Conservation (phyloP, 2,329 filamentous ascomycete species). For the Dactylonectria estremocensis region DNA sequence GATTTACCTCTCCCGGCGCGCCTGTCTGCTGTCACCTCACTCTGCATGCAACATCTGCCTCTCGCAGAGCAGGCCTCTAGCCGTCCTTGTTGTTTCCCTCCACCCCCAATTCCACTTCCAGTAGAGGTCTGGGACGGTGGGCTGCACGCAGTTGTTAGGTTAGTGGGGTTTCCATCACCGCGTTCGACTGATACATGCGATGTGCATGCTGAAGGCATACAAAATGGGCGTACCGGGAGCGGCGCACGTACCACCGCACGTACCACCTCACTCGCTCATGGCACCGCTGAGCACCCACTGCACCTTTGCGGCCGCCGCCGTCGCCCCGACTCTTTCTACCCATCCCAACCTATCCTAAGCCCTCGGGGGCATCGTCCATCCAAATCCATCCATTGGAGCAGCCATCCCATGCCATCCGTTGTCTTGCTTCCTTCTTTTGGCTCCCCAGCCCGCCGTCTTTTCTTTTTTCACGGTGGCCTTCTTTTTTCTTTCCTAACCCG, state of each 20-base stretch:
- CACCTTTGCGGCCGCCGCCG: conserved; percentile 10
- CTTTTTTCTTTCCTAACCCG: not conserved
- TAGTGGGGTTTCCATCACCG: conserved; percentile 13
- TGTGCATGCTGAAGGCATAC: not conserved
- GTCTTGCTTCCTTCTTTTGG: conserved; percentile 22
- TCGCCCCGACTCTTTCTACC: not conserved
- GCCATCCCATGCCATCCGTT: conserved; percentile 19
- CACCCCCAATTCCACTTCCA: conserved; percentile 21
- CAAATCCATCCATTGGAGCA: conserved; percentile 8
- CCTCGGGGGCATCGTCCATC: conserved; percentile 3
- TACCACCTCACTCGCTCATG: not conserved
- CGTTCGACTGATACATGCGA: conserved; percentile 1
- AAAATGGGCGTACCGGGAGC: not conserved
- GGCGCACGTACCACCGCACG: conserved; percentile 14
- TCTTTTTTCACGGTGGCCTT: conserved; percentile 16
- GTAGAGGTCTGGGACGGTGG: conserved; percentile 5
- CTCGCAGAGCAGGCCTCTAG: conserved; percentile 15
- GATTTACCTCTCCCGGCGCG: not conserved
- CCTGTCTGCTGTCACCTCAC: not conserved
- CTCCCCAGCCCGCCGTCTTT: conserved; percentile 8
- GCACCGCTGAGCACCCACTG: conserved; percentile 12
- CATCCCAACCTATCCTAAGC: conserved; percentile 13
- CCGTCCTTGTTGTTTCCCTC: conserved; percentile 13
- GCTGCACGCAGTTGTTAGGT: conserved; percentile 3
- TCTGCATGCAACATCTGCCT: conserved; percentile 6